These are phyloP conservation scores for Steccherinum ochraceum DNA, from an alignment of 768 basidiomycete genomes.

Conservation along the genomic window DNA sequence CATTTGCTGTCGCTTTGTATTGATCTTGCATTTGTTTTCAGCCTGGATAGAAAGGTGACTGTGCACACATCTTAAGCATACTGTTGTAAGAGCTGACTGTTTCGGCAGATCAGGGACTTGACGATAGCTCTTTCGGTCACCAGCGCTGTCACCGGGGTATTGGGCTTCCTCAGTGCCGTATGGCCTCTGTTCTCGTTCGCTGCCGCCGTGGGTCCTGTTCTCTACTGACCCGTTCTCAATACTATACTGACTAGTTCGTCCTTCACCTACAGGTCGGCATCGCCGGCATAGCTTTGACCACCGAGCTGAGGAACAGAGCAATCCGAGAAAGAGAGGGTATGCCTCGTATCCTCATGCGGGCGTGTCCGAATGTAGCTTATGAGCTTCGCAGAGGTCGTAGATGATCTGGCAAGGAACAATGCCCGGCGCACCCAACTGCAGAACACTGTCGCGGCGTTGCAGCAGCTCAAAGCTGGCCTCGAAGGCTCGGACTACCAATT, in stretches of 20 bases:
- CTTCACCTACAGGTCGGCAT: too few species aligned
- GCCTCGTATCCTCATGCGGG: too few species aligned
- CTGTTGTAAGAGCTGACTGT: too few species aligned
- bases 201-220: background rate
- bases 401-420: too few species aligned
- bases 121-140: background rate
- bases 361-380: too few species aligned
- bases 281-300: too few species aligned
- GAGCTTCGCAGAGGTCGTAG: too few species aligned
- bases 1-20: background rate
- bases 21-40: background rate
- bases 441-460: background rate
- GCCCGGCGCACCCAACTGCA: too few species aligned
- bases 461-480: background rate
- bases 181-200: background rate
- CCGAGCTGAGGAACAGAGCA: too few species aligned
- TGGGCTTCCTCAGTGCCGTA: background rate
- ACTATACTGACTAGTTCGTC: too few species aligned
- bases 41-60: background rate
- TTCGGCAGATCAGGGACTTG: background rate
- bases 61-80: background rate
- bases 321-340: too few species aligned
- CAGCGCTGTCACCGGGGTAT: background rate
- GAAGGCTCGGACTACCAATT: background rate
- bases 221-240: too few species aligned